Percentiles rank a stretch among this genome's conserved stretches.
phyloP scores from a whole-genome alignment of 306 rosid species.

The Hippophae tibetana region DNA sequence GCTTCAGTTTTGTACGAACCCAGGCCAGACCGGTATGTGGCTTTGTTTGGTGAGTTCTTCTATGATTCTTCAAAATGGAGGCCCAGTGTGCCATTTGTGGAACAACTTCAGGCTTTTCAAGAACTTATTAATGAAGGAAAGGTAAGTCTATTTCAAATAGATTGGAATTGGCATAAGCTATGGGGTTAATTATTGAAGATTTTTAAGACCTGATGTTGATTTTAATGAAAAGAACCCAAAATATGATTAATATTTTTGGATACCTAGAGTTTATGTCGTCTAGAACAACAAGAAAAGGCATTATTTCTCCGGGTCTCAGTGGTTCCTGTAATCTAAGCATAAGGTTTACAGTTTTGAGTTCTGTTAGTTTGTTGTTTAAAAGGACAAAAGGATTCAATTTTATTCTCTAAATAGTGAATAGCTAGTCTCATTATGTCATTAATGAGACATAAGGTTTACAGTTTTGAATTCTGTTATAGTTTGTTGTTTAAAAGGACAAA shows the following conservation, averaged over 20 bases:
- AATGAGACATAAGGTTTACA: neutral
- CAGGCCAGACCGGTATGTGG: conserved; percentile 93
- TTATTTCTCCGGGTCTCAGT: too few species aligned
- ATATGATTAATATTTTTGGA: too few species aligned
- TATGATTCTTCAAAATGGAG: conserved; percentile 84
- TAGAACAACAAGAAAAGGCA: too few species aligned
- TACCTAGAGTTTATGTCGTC: too few species aligned
- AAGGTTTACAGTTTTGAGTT: neutral
- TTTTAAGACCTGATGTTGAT: too few species aligned
- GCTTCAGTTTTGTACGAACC: conserved; percentile 12
- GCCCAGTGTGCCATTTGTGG: conserved; percentile 81
- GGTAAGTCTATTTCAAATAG: conserved; percentile 32
- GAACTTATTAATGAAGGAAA: conserved; percentile 87
- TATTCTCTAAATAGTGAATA: neutral
- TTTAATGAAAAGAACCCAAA: too few species aligned
- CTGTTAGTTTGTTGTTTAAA: neutral
- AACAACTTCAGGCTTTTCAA: conserved; percentile 81
- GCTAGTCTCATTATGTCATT: neutral
- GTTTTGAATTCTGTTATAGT: neutral
- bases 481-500: conserved; percentile 1
- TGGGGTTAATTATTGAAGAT: too few species aligned
- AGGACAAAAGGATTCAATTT: neutral
- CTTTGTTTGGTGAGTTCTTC: conserved; percentile 52
- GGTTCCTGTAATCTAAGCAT: too few species aligned
- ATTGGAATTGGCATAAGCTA: neutral